Conservation (phyloP, 2,329 filamentous ascomycete genomes). For the Penicillium corylophilum region DNA sequence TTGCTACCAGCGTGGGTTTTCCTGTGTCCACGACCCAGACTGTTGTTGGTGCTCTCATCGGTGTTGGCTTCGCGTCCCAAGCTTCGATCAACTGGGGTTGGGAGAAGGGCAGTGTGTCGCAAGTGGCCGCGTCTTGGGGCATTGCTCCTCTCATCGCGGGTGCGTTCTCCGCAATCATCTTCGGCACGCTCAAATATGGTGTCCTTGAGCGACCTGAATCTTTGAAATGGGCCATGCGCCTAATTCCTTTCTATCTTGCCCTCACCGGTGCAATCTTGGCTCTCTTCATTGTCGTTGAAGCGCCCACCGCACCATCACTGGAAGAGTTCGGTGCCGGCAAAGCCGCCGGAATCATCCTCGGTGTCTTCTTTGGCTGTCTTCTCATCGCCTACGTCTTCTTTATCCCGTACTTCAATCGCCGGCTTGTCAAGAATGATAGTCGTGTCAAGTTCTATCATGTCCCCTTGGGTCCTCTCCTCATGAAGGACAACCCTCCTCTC, state of each 20-base stretch:
- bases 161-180: constrained; percentile 51
- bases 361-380: constrained; percentile 28
- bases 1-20: constrained; percentile 37
- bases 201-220: constrained; percentile 52
- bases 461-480: constrained; percentile 43
- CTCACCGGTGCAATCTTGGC: constrained; percentile 51
- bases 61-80: constrained; percentile 27
- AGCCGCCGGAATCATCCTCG: constrained; percentile 26
- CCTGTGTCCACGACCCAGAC: constrained; percentile 46
- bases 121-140: constrained; percentile 49
- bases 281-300: constrained; percentile 58
- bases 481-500: constrained; percentile 39
- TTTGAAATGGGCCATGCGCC: constrained; percentile 50
- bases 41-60: constrained; percentile 38
- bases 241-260: constrained; percentile 52
- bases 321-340: constrained; percentile 29
- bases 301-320: constrained; percentile 23
- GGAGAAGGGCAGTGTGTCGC: constrained; percentile 47
- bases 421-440: constrained; percentile 24
- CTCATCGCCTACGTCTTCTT: constrained; percentile 26
- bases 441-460: constrained; percentile 27
- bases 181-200: constrained; percentile 50
- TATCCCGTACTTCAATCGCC: constrained; percentile 29
- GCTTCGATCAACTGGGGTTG: constrained; percentile 33
- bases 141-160: constrained; percentile 52